Evolutionary conservation across 257 asterid species (phyloP), one percentile per base, ranked within the genome.

Genomic region (Fraxinus quadrangulata): DNA sequence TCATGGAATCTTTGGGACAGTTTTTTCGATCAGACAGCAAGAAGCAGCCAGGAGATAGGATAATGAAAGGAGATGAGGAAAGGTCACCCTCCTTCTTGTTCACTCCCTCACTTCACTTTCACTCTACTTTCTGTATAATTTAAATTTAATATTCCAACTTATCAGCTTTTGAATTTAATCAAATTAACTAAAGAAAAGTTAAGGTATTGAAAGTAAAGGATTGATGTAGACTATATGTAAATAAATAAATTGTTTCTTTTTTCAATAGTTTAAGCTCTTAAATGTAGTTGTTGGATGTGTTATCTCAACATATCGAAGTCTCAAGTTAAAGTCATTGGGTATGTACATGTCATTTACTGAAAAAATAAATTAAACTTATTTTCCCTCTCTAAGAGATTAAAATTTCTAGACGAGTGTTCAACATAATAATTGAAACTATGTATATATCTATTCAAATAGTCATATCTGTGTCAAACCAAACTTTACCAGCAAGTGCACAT

Each of bases 101-200:
- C 87, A 76, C 71, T 80, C 75, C 88, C 86, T 80, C 83, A 82
- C 86, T 85, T 91, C 88, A 84, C 93, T 91, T 88, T 91, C 95
- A 87, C 83, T 87, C 59, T 75, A 77, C 87, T 83, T 89, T 83
- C 80, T 81, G 75, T 75, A 28, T 66, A 80, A 75, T 81, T 77
- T 76, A 67, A 33, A 67, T 82, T 79, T 77, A 79, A 85, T 63
- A 63, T 26, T 23, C 69, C 4, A 81, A 42, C 70, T 81, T 81
- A 75, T 81, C 86, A 84, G 67, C 84, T 82, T 81, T 78, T 69
- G 33, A 75, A 24, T 37, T 42, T 75, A 75, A 54, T 61, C 74
- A 63, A 30, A 67, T 36, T 63, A 74, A 59, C 74, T 69, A 66
- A 70, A 75, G 36, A 47, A 84, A 84, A 73, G 85, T 79, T 79